phyloP scores from a whole-genome alignment of 2,329 filamentous ascomycete genomes.

The Colletotrichum euphorbiae region DNA sequence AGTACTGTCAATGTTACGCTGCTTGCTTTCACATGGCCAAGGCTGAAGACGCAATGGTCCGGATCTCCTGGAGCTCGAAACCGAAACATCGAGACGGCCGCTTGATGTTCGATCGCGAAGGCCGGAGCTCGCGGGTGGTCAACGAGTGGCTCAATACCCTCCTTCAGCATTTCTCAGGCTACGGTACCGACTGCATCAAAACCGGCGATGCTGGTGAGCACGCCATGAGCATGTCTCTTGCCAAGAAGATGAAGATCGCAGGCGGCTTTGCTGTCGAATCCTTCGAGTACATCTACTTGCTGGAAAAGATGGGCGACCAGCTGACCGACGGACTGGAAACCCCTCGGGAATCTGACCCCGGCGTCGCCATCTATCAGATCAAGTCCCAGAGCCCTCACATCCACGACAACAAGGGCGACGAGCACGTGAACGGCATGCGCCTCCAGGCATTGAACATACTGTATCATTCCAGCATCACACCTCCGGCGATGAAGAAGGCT shows the following conservation, averaged over 20 bases:
- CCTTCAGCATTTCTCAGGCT: conserved; percentile 9
- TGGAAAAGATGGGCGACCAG: conserved; percentile 7
- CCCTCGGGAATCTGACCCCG: no score
- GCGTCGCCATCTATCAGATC: conserved; percentile 17
- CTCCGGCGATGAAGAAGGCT: conserved; percentile 17
- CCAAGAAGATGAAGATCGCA: conserved; percentile 21
- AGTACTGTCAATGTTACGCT: conserved; percentile 26
- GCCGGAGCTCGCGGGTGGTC: conserved; percentile 1
- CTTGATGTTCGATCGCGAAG: conserved; percentile 4
- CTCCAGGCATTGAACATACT: conserved; percentile 11
- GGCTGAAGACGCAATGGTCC: conserved; percentile 14
- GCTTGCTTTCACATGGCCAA: background rate
- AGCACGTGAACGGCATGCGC: conserved; percentile 25
- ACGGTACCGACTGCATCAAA: conserved; percentile 12
- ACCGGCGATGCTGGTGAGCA: conserved; percentile 28
- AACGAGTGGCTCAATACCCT: conserved; percentile 23
- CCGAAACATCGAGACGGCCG: conserved; percentile 13
- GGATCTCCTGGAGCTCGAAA: conserved; percentile 24
- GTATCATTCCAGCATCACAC: conserved; percentile 16
- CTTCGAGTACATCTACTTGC: conserved; percentile 19
- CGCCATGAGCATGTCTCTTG: conserved; percentile 22
- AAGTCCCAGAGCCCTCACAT: conserved; percentile 27
- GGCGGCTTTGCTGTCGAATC: conserved; percentile 27
- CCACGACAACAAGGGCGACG: conserved; percentile 28
- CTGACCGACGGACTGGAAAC: background rate